Evolutionary conservation across 306 rosid species (phyloP).

Genomic region (Fagus crenata): DNA sequence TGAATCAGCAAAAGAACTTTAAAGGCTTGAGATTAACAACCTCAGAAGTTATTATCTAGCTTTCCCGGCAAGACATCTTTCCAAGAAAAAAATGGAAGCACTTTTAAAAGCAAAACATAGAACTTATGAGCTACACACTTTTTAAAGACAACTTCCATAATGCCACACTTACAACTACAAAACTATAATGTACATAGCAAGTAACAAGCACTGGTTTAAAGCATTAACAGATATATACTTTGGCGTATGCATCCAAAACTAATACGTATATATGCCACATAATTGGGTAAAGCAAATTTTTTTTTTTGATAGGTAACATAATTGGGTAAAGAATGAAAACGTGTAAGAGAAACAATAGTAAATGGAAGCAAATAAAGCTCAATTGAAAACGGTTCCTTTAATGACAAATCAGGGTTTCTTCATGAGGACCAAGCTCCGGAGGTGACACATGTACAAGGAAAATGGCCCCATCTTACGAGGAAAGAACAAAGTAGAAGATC

Average conservation of each 20-base stretch:
- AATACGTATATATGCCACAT: neutral
- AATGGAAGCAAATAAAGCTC: neutral
- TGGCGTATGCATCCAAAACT: neutral
- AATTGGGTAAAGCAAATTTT: neutral
- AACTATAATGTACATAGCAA: neutral
- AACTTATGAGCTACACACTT: too few species aligned
- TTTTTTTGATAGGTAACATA: neutral
- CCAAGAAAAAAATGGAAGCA: neutral
- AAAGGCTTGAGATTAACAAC: slow-evolving; percentile 20
- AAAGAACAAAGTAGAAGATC: neutral
- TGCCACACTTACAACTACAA: neutral
- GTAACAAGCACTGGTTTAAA: neutral
- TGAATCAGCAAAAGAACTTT: slow-evolving; percentile 29
- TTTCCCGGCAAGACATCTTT: slow-evolving; percentile 8
- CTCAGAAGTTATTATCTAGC: slow-evolving; percentile 12
- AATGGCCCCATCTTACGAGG: neutral
- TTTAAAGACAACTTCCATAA: too few species aligned
- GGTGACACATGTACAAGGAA: neutral
- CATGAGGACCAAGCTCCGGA: neutral
- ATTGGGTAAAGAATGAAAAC: neutral
- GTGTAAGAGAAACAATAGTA: neutral
- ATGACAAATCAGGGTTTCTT: too few species aligned
- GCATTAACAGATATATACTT: neutral
- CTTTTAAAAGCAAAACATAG: neutral
- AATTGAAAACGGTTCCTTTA: neutral